Evolutionary conservation across 163 green algal genomes (phyloP), one percentile per base, ranked within the genome.

Genomic region (Scenedesmus sp.): DNA sequence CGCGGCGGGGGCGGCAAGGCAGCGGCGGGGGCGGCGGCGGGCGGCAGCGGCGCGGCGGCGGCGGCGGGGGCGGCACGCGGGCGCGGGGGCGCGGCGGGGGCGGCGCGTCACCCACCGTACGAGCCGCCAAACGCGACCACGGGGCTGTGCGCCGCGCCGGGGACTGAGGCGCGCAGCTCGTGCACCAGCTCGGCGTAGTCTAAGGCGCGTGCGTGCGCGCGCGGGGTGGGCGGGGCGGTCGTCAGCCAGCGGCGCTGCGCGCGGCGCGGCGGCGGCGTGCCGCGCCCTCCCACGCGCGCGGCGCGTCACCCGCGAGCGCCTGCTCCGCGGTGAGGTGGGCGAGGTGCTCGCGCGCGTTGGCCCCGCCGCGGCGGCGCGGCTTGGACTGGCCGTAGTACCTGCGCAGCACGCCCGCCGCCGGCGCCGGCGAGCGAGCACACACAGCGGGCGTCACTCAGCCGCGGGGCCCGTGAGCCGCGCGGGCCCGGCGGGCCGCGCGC

Each of bases 61-160:
- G 2, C 60, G 28, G 10, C 24, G 34, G 58, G 28, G n/a, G 9
- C 13, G 13, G 24, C 29, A 45, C 18, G 28, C 58, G 44, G 26
- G n/a, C n/a, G n/a, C n/a, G n/a, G n/a, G n/a, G n/a, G n/a, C n/a
- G n/a, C n/a, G n/a, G n/a, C n/a, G n/a, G n/a, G n/a, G n/a, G n/a
- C n/a, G n/a, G n/a, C n/a, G n/a, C n/a, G n/a, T 47, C 39, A 47
- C 66, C 36, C 31, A 75, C 93, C 92, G 78, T 96, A 97, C 15
- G 82, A 93, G 26, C 94, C 93, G 14, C 93, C 93, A 86, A 97
- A 98, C 1, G 88, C 93, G 73, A 97, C 93, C 26, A 98, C 91
- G 13, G 93, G 78, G 17, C 75, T 84, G 34, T 87, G 60, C 0
- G 63, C 36, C 15, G 89, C 89, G 0, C 84, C 56, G 13, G 90